Percentiles rank a stretch among this genome's conserved stretches.
Evolutionary conservation across 495 filamentous ascomycete genomes (phyloP).

Genomic region (Aspergillus carlsbadensis): DNA sequence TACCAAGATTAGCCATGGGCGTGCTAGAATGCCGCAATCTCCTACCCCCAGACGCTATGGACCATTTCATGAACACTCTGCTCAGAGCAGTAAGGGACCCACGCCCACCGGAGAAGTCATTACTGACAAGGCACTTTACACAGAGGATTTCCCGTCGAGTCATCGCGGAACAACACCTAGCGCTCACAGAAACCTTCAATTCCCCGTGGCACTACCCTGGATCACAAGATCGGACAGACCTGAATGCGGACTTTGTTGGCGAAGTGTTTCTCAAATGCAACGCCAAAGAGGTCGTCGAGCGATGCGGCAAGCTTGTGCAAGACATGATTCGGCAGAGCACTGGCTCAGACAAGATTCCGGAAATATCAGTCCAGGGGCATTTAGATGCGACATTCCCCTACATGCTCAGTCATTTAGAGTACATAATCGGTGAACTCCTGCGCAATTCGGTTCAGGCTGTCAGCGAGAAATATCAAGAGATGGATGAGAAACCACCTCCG

Average conservation of each 20-base stretch:
- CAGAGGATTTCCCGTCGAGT: conserved; percentile 92
- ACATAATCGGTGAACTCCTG: conserved; percentile 93
- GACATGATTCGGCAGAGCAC: conserved; percentile 70
- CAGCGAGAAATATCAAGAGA: conserved; percentile 62
- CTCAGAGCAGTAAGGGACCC: conserved; percentile 71
- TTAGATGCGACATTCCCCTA: conserved; percentile 91
- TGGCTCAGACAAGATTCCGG: conserved; percentile 68
- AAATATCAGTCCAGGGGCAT: conserved; percentile 84
- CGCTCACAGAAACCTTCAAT: conserved; percentile 94
- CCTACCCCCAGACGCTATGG: conserved; percentile 74
- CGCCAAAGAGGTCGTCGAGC: conserved; percentile 82
- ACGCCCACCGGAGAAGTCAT: background rate
- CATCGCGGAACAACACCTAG: conserved; percentile 96
- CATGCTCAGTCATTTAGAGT: conserved; percentile 93
- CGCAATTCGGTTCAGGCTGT: conserved; percentile 94
- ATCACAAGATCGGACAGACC: conserved; percentile 60
- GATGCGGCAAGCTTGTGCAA: conserved; percentile 71
- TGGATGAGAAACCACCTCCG: conserved; percentile 58
- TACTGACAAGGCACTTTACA: background rate
- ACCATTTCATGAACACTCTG: conserved; percentile 93
- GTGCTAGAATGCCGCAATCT: conserved; percentile 82
- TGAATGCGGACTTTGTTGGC: conserved; percentile 84
- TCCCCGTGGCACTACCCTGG: conserved; percentile 88
- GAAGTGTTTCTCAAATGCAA: conserved; percentile 95
- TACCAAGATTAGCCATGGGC: conserved; percentile 91